Evolutionary conservation across 2,329 filamentous ascomycete species (phyloP), one percentile per base, ranked within the genome.

Genomic region (Diaporthe longicolla): DNA sequence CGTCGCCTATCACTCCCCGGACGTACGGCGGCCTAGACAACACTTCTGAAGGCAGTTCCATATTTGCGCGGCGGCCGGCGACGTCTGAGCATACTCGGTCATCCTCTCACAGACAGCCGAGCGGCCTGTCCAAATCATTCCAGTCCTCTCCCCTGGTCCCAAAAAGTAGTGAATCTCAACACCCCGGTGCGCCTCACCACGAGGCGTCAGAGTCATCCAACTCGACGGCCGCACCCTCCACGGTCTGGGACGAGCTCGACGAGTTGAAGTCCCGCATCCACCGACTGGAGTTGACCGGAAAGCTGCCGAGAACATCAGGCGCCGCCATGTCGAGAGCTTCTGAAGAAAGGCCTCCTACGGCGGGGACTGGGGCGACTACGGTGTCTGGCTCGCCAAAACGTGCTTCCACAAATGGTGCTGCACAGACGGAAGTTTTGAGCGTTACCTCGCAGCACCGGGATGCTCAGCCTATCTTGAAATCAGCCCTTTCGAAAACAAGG

Each of bases 201-300:
- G 92, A 95, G 79, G 93, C 92, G 11, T 95, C 95, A 0, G 95
- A 97, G 79, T 98, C 97, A 0, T 96, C 93, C 0, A 89, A 93
- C 45, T 98, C 97, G 0, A 97, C 94, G 0, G 95, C 93, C 1
- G 95, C 94, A 1, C 94, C 95, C 17, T 97, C 95, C 2, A 98
- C 95, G 0, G 94, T 99, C 3, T 99, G 97, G 97, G 97, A 98
- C 81, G 97, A 99, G 83, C 85, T 99, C 37, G 97, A 98, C 78
- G 97, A 98, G 77, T 85, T 99, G 61, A 98, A 98, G 82, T 97
- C 94, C 54, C 91, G 97, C 40, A 98, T 99, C 78, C 92, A 94
- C 78, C 94, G 95, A 75, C 89, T 99, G 13, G 97, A 98, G 82
- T 84, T 97, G 78, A 97, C 94, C 3, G 95, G 95, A 74, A 98